A percentile compares a stretch with the other conserved stretches of the same genome.
Evolutionary conservation across 345 rosid genomes (phyloP).

Genomic region (Citrus medica): DNA sequence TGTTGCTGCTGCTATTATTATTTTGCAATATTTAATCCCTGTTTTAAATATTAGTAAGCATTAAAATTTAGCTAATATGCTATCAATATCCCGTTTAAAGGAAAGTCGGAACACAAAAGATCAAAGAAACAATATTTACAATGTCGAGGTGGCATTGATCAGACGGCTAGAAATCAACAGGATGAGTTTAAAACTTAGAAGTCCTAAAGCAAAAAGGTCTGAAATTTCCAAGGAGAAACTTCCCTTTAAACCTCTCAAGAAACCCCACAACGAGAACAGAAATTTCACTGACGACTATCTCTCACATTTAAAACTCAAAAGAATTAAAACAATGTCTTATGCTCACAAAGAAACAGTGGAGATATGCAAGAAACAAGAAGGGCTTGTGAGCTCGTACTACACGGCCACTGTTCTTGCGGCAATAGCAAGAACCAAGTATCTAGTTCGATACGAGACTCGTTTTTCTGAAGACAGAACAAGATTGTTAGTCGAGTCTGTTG

Average conservation of each 20-base stretch:
- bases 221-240: background rate
- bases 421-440: slow-evolving; percentile 18
- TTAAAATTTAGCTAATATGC: background rate
- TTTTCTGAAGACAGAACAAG: slow-evolving; percentile 12
- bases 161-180: background rate
- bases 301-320: background rate
- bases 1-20: background rate
- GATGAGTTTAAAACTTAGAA: background rate
- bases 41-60: background rate
- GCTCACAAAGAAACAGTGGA: slow-evolving; percentile 17
- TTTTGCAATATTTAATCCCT: background rate
- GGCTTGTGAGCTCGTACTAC: slow-evolving; percentile 16
- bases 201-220: background rate
- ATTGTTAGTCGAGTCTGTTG: slow-evolving; percentile 13
- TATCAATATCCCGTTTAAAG: background rate
- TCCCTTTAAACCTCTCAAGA: background rate
- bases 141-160: background rate
- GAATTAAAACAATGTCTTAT: slow-evolving; percentile 1
- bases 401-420: slow-evolving; percentile 22
- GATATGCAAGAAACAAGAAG: slow-evolving; percentile 23
- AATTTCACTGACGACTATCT: background rate
- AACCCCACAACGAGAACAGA: background rate
- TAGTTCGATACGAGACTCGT: slow-evolving; percentile 26
- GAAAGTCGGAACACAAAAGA: too few relatives aligned
- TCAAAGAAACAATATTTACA: background rate